phyloP scores from a whole-genome alignment of 169 alveolate genomes.

The Amoebophrya sp. region DNA sequence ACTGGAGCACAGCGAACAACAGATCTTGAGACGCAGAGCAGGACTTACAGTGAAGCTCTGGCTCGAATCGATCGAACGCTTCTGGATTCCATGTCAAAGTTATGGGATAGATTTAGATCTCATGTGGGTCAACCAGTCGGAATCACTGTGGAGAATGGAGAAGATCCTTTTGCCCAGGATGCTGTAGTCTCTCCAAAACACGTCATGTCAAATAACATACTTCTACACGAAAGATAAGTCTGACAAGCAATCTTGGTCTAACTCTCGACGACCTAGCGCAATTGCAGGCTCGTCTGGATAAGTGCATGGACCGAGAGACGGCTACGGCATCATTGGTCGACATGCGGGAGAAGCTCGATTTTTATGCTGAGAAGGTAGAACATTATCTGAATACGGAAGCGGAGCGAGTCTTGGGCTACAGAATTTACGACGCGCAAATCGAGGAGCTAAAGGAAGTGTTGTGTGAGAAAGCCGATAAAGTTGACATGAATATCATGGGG shows the following conservation, averaged over 20 bases:
- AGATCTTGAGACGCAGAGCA: no score
- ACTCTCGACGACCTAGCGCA: not conserved
- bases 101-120: no score
- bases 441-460: not conserved
- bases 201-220: not conserved
- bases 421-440: not conserved
- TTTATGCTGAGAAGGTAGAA: not conserved
- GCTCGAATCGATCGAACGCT: no score
- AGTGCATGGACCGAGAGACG: no score
- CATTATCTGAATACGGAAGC: slow-evolving; percentile 9
- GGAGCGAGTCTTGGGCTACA: not conserved
- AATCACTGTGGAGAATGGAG: no score
- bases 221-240: not conserved
- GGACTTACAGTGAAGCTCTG: no score
- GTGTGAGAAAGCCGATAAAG: not conserved
- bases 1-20: no score
- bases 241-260: not conserved
- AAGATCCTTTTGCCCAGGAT: no score
- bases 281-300: not conserved
- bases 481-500: not conserved
- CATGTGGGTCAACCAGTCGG: no score
- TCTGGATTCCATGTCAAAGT: no score
- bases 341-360: not conserved
- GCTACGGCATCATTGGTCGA: no score
- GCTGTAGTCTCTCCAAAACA: no score